Evolutionary conservation across 2,329 filamentous ascomycete species (phyloP).

Genomic region (Penicillium sp.): DNA sequence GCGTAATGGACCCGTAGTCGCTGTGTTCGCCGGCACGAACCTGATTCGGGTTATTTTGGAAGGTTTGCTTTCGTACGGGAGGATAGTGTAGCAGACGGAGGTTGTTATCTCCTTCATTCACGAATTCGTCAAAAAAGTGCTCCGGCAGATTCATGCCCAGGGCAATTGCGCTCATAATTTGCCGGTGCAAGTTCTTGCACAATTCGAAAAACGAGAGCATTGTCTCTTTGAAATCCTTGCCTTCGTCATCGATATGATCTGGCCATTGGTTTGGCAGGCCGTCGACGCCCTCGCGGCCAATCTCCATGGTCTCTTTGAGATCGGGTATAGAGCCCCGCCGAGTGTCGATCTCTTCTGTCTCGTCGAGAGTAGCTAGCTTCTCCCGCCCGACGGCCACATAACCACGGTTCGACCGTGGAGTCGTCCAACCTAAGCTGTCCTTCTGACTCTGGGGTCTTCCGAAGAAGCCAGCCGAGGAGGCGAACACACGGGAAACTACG

Average conservation of each 20-base stretch:
- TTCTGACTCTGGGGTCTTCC: conserved; percentile 61
- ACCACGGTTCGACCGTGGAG: conserved; percentile 69
- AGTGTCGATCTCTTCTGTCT: conserved; percentile 57
- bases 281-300: conserved; percentile 59
- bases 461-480: conserved; percentile 70
- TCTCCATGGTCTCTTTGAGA: conserved; percentile 61
- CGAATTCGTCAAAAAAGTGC: conserved; percentile 72
- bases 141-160: conserved; percentile 73
- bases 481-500: conserved; percentile 62
- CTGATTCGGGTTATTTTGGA: conserved; percentile 64
- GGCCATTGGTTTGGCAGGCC: conserved; percentile 78
- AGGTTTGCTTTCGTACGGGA: conserved; percentile 62
- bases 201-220: conserved; percentile 74
- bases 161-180: conserved; percentile 82
- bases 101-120: conserved; percentile 68
- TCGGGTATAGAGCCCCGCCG: conserved; percentile 54
- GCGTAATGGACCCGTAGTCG: conserved; percentile 57
- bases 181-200: conserved; percentile 70
- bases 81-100: conserved; percentile 77
- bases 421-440: conserved; percentile 67
- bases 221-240: conserved; percentile 62
- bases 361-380: conserved; percentile 62
- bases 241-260: conserved; percentile 51
- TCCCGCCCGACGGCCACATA: conserved; percentile 70
- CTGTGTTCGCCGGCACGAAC: conserved; percentile 78